These are phyloP conservation scores for Colletotrichum navitas DNA, from an alignment of 2,329 filamentous ascomycete genomes.

Conservation along the genomic window DNA sequence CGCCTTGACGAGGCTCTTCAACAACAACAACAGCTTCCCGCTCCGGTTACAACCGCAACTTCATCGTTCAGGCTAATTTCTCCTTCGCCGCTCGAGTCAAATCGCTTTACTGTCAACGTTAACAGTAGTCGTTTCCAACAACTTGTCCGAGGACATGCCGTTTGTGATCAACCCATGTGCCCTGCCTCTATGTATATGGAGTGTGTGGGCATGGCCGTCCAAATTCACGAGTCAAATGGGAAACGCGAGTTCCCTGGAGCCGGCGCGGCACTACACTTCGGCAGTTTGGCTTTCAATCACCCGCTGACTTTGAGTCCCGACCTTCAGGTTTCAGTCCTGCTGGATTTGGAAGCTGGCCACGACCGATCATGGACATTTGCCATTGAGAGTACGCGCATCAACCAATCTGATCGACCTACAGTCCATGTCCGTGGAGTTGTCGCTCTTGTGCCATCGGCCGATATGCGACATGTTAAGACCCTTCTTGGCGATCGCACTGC, in stretches of 20 bases:
- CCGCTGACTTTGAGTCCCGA: not conserved
- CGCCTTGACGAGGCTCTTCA: not conserved
- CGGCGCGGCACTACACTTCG: not conserved
- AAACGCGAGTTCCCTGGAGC: not conserved
- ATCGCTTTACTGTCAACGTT: not conserved
- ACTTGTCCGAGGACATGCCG: not conserved
- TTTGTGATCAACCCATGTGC: not conserved
- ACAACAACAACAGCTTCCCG: not conserved
- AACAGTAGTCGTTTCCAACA: not conserved
- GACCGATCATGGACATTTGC: not conserved
- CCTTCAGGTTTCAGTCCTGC: not conserved
- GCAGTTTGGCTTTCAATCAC: not conserved
- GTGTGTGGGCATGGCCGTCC: not conserved
- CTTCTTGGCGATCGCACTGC: not conserved
- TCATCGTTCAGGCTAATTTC: not conserved
- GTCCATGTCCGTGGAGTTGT: not conserved
- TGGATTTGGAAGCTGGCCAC: not conserved
- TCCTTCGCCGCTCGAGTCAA: not conserved
- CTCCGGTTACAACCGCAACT: not conserved
- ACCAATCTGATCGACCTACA: not conserved
- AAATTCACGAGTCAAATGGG: not conserved
- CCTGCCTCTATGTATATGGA: conserved; percentile 4
- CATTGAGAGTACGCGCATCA: not conserved
- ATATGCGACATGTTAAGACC: not conserved
- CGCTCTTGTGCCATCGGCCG: not conserved